These are phyloP conservation scores for Yamagishiella unicocca DNA, from an alignment of 139 green algal genomes.

Conservation along the genomic window DNA sequence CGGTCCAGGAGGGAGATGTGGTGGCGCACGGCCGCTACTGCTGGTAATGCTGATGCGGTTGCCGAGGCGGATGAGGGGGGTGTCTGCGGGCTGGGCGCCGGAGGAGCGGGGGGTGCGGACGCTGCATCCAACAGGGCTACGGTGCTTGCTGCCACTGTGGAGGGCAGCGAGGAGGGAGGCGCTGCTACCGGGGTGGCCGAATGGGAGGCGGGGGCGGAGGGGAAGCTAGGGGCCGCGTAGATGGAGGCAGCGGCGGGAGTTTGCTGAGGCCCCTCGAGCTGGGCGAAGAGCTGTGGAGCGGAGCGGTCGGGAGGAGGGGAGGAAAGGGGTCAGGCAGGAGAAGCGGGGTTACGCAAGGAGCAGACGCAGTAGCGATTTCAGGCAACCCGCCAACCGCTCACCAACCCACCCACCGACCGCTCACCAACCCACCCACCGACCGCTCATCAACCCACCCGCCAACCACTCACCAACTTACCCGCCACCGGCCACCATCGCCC, in stretches of 20 bases:
- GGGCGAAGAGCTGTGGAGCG: background rate
- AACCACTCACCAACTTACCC: background rate
- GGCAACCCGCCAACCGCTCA: too few relatives aligned
- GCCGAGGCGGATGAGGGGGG: background rate
- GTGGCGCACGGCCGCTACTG: background rate
- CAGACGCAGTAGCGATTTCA: background rate
- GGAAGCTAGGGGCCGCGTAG: background rate
- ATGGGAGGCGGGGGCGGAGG: too few relatives aligned
- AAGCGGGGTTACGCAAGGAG: too few relatives aligned
- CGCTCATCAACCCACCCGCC: too few relatives aligned
- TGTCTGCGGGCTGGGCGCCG: background rate
- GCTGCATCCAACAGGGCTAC: background rate
- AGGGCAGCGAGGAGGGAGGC: background rate
- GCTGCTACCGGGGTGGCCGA: background rate
- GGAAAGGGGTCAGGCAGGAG: background rate
- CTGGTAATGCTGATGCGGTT: too few relatives aligned
- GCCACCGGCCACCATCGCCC: too few relatives aligned
- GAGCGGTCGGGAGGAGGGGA: background rate
- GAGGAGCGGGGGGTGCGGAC: background rate
- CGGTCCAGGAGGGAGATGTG: conserved; percentile 46
- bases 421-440: too few relatives aligned
- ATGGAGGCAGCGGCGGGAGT: background rate
- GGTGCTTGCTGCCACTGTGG: background rate
- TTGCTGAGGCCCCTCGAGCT: background rate
- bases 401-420: too few relatives aligned